Base-by-base conservation (phyloP, 202 grass and related monocot species). In the Panicum hallii region DNA sequence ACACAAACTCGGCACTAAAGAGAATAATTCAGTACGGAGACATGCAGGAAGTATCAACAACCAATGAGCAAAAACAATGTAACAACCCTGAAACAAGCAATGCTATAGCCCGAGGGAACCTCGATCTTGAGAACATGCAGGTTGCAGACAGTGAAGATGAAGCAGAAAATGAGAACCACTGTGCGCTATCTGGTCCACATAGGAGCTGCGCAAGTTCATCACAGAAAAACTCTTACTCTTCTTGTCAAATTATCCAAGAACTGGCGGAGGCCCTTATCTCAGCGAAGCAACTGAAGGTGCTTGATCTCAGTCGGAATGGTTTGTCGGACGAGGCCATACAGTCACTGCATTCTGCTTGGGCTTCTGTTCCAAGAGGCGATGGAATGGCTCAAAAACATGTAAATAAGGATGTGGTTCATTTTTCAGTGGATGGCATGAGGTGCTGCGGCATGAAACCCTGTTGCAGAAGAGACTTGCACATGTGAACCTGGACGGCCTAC, bases 141-240 rank as follows among this genome's bases (percentile, higher is more conserved):
- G 93, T 99, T 79, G 65, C 97, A 7, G 97, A 96, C 60, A 99
- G 93, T 41, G 97, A 99, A 86, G 97, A 99, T 82, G 93, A 99
- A 82, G 71, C 83, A 45, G 84, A 57, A 42, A 34, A 68, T 36
- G 88, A 84, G 11, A 70, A 78, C 74, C 64, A 40, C 10, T 79
- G 9, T 50, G 60, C 70, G 67, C 40, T 81, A 47, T 84, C 82
- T 8, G 91, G 88, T 15, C 87, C 76, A 15, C 73, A 82, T 44
- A 77, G 75, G 72, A 96, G 91, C 72, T 92, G 88, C 23, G 82
- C 91, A 45, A 96, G 91, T 45, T 90, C 93, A 16, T 91, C 84
- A 16, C 87, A 89, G 10, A 83, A 70, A 20, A 90, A 60, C 49
- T 64, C 62, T 9, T 83, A 53, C 49, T 52, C 66, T 11, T 80